These are phyloP conservation scores for Russula griseocarnosa DNA, from an alignment of 768 basidiomycete species.

Conservation along the genomic window DNA sequence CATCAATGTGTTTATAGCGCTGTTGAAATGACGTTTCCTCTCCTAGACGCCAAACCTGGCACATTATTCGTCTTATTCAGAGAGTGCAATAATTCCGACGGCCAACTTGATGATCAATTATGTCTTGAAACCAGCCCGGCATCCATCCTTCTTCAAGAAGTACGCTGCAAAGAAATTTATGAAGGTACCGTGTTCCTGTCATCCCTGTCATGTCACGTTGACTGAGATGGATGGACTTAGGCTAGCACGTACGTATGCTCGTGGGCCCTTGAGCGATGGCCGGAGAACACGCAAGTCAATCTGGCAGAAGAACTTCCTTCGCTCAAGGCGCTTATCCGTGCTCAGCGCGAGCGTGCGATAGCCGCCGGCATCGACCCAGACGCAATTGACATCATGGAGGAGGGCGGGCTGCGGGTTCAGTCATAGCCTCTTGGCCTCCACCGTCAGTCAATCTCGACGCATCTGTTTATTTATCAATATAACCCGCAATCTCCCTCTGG, in stretches of 20 bases:
- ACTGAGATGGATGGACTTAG: constrained; percentile 37
- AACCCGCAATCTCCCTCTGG: constrained; percentile 19
- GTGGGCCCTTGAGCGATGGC: constrained; percentile 81
- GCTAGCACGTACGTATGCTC: constrained; percentile 77
- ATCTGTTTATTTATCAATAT: constrained; percentile 26
- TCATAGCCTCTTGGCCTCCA: constrained; percentile 16
- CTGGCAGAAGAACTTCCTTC: constrained; percentile 55
- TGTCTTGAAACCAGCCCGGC: constrained; percentile 63
- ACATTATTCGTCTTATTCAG: constrained; percentile 83
- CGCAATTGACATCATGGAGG: constrained; percentile 25
- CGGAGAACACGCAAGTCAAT: constrained; percentile 55
- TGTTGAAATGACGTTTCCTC: constrained; percentile 21
- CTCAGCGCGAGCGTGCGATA: constrained; percentile 30
- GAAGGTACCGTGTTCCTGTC: constrained; percentile 53
- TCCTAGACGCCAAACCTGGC: constrained; percentile 74
- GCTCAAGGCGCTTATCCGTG: constrained; percentile 55
- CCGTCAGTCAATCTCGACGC: constrained; percentile 19
- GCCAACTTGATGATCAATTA: constrained; percentile 89
- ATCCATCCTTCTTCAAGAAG: constrained; percentile 83
- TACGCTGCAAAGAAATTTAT: constrained; percentile 80
- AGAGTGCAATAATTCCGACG: constrained; percentile 71
- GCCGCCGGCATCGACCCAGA: constrained; percentile 29
- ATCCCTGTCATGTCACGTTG: not conserved
- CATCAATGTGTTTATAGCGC: not conserved
- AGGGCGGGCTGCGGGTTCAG: constrained; percentile 23